Evolutionary conservation across 2,329 filamentous ascomycete species (phyloP).

Genomic region (Grosmannia huntii): DNA sequence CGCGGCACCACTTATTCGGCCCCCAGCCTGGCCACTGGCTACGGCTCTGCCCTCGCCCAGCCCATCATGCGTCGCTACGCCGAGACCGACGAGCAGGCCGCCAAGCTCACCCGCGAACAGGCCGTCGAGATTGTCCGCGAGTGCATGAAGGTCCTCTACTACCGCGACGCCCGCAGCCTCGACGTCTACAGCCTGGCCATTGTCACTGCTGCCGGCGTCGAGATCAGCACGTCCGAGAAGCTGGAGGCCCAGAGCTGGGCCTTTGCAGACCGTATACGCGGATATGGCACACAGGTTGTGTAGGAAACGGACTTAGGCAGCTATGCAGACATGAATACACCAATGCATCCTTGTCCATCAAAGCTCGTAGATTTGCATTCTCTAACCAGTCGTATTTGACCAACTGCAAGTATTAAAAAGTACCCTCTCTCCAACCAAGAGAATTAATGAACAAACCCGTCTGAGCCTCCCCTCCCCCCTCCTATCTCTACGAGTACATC

Average conservation of each 20-base stretch:
- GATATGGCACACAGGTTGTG: slow-evolving; percentile 78
- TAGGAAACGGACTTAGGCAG: slow-evolving; percentile 13
- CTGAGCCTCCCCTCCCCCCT: not conserved
- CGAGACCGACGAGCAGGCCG: slow-evolving; percentile 69
- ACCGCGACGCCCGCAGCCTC: slow-evolving; percentile 86
- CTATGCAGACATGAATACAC: no score
- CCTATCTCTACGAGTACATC: not conserved
- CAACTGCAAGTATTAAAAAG: no score
- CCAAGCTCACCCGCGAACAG: slow-evolving; percentile 59
- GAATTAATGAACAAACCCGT: not conserved
- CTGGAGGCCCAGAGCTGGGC: slow-evolving; percentile 96
- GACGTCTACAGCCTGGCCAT: slow-evolving; percentile 87
- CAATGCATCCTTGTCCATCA: no score
- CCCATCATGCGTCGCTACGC: slow-evolving; percentile 77
- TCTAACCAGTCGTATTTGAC: not conserved
- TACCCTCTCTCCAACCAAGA: not conserved
- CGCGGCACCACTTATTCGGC: slow-evolving; percentile 84
- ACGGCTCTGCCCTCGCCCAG: slow-evolving; percentile 83
- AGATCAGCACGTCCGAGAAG: slow-evolving; percentile 72
- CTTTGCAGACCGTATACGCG: slow-evolving; percentile 88
- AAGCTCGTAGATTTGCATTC: no score
- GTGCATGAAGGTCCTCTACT: slow-evolving; percentile 98
- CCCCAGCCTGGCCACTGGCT: slow-evolving; percentile 84
- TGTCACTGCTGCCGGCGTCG: slow-evolving; percentile 78
- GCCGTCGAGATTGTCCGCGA: slow-evolving; percentile 74